Evolutionary conservation across 1,284 basidiomycete species (phyloP).

Genomic region (Apiotrichum montevideense): DNA sequence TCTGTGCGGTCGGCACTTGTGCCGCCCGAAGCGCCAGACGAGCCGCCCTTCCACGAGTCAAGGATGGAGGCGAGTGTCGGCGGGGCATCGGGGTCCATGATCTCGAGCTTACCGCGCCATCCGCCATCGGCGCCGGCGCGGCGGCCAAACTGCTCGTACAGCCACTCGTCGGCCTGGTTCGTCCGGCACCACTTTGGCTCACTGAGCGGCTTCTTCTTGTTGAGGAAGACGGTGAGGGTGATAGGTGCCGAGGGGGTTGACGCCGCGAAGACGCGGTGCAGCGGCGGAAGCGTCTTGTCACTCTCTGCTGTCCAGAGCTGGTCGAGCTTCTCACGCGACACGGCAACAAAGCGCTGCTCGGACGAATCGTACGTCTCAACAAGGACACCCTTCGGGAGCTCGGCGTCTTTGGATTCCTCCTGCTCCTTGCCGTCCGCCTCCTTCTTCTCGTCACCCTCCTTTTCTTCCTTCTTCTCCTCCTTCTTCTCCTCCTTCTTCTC

Average conservation of each 20-base stretch:
- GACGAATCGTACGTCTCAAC: constrained; percentile 40
- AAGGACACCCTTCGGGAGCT: constrained; percentile 42
- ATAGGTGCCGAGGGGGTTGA: constrained; percentile 13
- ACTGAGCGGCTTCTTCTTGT: constrained; percentile 76
- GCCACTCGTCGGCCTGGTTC: constrained; percentile 87
- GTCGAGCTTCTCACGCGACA: constrained; percentile 25
- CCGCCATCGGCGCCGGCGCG: constrained; percentile 57
- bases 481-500: constrained; percentile 8
- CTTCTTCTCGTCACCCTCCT: constrained; percentile 4
- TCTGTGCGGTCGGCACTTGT: constrained; percentile 67
- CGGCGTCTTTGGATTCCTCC: constrained; percentile 6
- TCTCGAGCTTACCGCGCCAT: constrained; percentile 88
- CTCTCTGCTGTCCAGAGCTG: constrained; percentile 22
- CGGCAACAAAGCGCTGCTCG: constrained; percentile 40
- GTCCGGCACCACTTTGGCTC: constrained; percentile 95
- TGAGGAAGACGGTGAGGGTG: constrained; percentile 57
- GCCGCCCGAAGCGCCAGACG: constrained; percentile 56
- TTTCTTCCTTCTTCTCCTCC: constrained; percentile 7
- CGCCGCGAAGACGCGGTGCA: constrained; percentile 22
- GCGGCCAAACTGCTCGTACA: constrained; percentile 72
- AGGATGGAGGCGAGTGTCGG: constrained; percentile 85
- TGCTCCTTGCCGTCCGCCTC: constrained; percentile 1
- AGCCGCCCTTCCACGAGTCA: constrained; percentile 77
- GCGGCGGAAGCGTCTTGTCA: constrained; percentile 19
- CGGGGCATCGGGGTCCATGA: constrained; percentile 91